Percentiles rank a stretch among this genome's conserved stretches.
Evolutionary conservation across 2,329 filamentous ascomycete species (phyloP).

Genomic region (Cladobotryum protrusum): DNA sequence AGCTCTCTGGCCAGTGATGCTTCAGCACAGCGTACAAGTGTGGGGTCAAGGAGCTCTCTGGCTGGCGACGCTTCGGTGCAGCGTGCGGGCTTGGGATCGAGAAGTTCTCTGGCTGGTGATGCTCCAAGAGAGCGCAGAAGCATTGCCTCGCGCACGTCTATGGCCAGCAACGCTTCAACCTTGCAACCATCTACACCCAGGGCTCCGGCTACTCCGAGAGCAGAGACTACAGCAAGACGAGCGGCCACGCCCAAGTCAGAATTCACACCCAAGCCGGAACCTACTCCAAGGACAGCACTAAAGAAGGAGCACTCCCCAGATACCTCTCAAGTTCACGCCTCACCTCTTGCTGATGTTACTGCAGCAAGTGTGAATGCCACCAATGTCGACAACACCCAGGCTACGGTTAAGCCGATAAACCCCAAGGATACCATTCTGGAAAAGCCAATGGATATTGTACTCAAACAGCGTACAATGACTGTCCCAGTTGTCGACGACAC

Average conservation of each 20-base stretch:
- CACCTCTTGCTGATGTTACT: constrained; percentile 70
- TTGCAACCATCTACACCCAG: background rate
- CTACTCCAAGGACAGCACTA: constrained; percentile 28
- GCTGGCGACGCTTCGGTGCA: constrained; percentile 49
- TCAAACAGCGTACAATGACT: constrained; percentile 72
- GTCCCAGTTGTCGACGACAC: constrained; percentile 65
- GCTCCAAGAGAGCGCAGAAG: constrained; percentile 64
- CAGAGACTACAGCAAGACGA: background rate
- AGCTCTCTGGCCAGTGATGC: background rate
- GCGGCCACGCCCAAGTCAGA: background rate
- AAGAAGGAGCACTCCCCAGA: constrained; percentile 53
- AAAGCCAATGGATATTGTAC: constrained; percentile 86
- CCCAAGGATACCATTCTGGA: constrained; percentile 73
- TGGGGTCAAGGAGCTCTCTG: background rate
- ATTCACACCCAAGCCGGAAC: background rate
- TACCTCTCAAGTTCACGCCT: constrained; percentile 40
- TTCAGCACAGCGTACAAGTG: background rate
- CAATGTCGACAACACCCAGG: constrained; percentile 23
- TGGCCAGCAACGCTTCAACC: constrained; percentile 19
- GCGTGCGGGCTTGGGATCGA: constrained; percentile 48
- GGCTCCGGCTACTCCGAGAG: background rate
- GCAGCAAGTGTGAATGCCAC: constrained; percentile 52
- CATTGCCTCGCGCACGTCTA: constrained; percentile 35
- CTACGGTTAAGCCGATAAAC: constrained; percentile 62
- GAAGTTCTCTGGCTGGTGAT: background rate